Evolutionary conservation across 306 rosid species (phyloP).

Genomic region (Quercus alba): DNA sequence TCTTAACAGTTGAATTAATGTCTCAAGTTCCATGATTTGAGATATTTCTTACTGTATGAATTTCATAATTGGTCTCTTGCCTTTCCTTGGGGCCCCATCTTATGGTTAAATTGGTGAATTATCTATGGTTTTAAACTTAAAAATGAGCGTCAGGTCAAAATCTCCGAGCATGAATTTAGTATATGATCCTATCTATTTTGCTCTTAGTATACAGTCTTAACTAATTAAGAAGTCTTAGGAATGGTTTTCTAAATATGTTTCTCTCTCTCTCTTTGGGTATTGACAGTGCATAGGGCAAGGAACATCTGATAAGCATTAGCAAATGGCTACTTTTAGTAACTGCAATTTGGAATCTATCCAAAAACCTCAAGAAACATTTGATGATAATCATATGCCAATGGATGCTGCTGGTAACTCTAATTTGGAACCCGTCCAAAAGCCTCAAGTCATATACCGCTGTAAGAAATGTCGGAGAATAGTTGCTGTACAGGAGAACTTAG

Average conservation of each 20-base stretch:
- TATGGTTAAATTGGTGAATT: neutral
- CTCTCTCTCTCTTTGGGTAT: neutral
- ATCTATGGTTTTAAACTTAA: neutral
- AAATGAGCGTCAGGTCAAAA: neutral
- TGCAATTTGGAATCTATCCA: neutral
- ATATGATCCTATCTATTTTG: neutral
- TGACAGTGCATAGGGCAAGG: neutral
- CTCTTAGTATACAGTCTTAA: neutral
- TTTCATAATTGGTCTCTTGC: neutral
- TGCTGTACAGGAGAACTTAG: conserved; percentile 60
- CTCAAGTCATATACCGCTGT: conserved; percentile 59
- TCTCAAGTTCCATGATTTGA: neutral
- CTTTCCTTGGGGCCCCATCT: neutral
- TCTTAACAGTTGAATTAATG: neutral
- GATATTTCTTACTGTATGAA: neutral
- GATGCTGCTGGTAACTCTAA: conserved; percentile 40
- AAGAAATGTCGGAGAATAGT: conserved; percentile 83
- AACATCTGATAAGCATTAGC: neutral
- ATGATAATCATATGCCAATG: conserved; percentile 23
- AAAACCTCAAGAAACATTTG: neutral
- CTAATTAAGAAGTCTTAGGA: neutral
- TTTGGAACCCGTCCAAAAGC: conserved; percentile 32
- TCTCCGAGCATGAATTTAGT: neutral
- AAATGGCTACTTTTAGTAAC: neutral
- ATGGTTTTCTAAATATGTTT: neutral